Percentiles rank a stretch among this genome's conserved stretches.
Evolutionary conservation across 1,284 basidiomycete genomes (phyloP).

Genomic region (Puccinia novopanici): DNA sequence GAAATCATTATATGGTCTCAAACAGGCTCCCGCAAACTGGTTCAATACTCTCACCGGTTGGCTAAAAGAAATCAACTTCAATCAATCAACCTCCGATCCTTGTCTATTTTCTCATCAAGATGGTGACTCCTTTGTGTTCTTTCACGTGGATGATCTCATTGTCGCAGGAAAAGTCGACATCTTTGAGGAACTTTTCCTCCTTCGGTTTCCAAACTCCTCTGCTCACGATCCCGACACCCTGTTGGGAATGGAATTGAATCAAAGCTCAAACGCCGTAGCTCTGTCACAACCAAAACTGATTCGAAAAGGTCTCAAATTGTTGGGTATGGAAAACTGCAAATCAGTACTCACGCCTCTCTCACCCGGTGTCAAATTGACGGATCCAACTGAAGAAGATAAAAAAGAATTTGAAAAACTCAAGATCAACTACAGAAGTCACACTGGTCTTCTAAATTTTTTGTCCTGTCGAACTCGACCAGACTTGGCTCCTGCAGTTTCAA

Average conservation of each 20-base stretch:
- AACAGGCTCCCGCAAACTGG: not conserved
- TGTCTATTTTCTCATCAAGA: not conserved
- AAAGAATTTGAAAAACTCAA: not conserved
- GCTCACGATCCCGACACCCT: not conserved
- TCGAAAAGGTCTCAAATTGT: not conserved
- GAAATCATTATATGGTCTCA: not conserved
- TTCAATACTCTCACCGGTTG: not conserved
- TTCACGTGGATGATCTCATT: constrained; percentile 6
- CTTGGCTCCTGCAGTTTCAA: not conserved
- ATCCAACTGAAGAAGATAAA: not conserved
- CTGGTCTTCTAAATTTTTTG: not conserved
- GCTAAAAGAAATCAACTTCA: not conserved
- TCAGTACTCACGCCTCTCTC: not conserved
- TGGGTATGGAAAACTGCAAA: not conserved
- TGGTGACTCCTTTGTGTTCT: not conserved
- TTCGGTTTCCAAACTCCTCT: not conserved
- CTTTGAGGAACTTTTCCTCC: not conserved
- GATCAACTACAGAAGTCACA: not conserved
- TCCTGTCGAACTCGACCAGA: not conserved
- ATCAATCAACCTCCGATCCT: not conserved
- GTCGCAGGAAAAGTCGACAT: not conserved
- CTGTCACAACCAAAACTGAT: not conserved
- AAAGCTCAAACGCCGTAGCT: too few relatives aligned
- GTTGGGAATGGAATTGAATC: constrained; percentile 1
- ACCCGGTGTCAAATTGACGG: not conserved